Base-by-base conservation (phyloP, 2,329 filamentous ascomycete species). In the Venturia effusa region DNA sequence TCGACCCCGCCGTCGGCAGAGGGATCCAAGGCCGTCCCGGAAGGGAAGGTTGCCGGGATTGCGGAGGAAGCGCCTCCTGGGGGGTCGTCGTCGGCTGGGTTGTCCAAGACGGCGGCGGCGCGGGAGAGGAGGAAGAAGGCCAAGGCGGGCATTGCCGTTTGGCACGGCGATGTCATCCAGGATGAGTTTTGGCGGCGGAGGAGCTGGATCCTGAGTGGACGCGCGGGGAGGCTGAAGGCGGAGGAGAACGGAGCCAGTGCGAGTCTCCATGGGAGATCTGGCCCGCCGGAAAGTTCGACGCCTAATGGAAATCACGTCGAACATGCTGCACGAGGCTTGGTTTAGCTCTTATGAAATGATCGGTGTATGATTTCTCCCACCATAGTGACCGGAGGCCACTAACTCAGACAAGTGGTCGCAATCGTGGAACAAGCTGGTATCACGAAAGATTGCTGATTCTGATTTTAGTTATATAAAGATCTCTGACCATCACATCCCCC, bases 91-190 rank as follows among this genome's bases (percentile, higher is more conserved):
- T 17, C 27, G 1, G 4, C 30, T 4, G n/a, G 54, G 17, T 81
- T 87, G 67, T 92, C 89, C 54, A 93, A 88, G 71, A 89, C 88
- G n/a, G 90, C 95, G 71, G 78, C 81, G 24, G 90, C 97, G 65
- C 96, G 89, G 69, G 86, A 95, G 67, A 87, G 82, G 72, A 97
- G 96, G 78, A 82, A 85, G 67, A 83, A 88, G 63, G 82, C 84
- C 65, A 97, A 96, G 74, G 92, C 92, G 0, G 83, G 83, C 61
- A 86, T 99, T 57, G 84, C 90, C 41, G 81, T 95, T 43, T 87
- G 92, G 71, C 92, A 97, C 78, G 77, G 94, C 66, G 94, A 99
- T 76, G 89, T 99, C 70, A 97, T 99, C 76, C 92, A 89, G 70
- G 90, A 97, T 74, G 89, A 90, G 3, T 99, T 99, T 72, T 99